Conservation (phyloP, 202 grass and related monocot genomes). For the Panicum hallii region DNA sequence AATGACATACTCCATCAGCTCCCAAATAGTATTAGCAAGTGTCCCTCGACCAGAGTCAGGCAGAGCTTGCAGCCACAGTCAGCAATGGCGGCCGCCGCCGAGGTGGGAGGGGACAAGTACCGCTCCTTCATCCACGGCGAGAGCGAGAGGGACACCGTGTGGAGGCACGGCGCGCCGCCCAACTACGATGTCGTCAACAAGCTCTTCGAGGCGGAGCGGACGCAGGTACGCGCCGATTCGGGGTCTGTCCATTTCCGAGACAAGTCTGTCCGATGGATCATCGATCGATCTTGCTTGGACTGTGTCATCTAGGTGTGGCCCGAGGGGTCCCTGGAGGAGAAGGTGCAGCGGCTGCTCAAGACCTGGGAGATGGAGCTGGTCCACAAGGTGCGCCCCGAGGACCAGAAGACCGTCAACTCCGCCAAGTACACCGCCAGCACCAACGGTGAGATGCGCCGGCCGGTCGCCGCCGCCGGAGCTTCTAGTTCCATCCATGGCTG, state of each 20-base stretch:
- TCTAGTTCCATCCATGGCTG: too few species aligned
- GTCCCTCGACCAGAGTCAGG: not conserved
- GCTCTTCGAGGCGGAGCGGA: constrained; percentile 80
- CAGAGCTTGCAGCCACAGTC: not conserved
- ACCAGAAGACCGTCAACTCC: constrained; percentile 57
- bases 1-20: not conserved
- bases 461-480: not conserved
- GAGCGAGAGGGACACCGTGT: constrained; percentile 64
- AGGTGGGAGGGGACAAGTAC: constrained; percentile 60
- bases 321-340: constrained; percentile 70
- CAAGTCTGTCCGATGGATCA: too few species aligned
- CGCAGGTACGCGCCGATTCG: constrained; percentile 22
- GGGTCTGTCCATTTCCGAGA: too few species aligned
- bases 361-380: constrained; percentile 73
- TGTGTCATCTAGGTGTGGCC: constrained; percentile 41
- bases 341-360: constrained; percentile 74
- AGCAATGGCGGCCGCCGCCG: constrained; percentile 33
- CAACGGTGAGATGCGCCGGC: constrained; percentile 45
- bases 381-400: constrained; percentile 61
- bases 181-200: constrained; percentile 79
- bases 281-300: too few species aligned
- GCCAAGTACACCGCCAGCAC: constrained; percentile 42
- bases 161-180: constrained; percentile 62
- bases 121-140: constrained; percentile 69
- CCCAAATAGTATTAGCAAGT: not conserved